Conservation (phyloP, 2,329 filamentous ascomycete species). For the Colletotrichum lupini region DNA sequence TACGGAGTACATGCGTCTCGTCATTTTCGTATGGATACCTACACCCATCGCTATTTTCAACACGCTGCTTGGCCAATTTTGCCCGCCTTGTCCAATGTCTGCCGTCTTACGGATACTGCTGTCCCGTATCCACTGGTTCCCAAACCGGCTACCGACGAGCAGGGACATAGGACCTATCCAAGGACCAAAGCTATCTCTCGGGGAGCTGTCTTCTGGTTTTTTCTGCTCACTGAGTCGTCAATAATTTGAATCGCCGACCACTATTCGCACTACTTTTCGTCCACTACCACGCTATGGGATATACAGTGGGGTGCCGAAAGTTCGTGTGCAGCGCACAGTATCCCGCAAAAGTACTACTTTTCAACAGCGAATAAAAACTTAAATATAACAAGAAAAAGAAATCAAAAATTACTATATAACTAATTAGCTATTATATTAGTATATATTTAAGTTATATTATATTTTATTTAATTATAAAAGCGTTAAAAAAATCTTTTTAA, state of each 20-base stretch:
- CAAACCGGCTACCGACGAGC: background rate
- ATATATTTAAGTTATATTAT: no score
- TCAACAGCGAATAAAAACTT: no score
- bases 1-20: background rate
- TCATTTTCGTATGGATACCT: background rate
- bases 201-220: background rate
- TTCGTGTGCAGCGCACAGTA: no score
- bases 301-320: no score
- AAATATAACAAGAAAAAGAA: no score
- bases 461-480: no score
- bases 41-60: background rate
- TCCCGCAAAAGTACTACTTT: no score
- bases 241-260: background rate
- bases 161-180: background rate
- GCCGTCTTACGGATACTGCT: background rate
- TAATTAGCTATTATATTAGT: no score
- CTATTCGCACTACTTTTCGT: no score
- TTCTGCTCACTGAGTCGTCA: background rate
- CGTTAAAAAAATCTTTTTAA: no score
- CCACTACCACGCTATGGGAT: background rate
- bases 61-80: background rate
- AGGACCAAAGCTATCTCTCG: background rate
- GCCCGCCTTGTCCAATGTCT: background rate
- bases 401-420: no score
- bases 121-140: background rate